Conservation (phyloP, 164 flowering plant genomes). For the Vitis rupestris region DNA sequence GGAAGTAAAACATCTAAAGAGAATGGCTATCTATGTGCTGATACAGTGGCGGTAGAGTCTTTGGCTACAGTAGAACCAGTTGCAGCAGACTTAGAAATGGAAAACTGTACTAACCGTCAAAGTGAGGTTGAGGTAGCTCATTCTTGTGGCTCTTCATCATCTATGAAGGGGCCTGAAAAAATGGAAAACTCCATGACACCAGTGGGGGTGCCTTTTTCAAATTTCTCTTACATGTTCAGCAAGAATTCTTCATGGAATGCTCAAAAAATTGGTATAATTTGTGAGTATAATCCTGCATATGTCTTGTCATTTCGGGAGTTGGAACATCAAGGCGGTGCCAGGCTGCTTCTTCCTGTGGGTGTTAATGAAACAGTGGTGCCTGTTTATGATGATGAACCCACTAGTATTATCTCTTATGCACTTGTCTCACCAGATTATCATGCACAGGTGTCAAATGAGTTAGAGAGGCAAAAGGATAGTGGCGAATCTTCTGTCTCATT, state of each 20-base stretch:
- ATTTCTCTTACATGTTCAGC: constrained; percentile 42
- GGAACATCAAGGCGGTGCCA: constrained; percentile 55
- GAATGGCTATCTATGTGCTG: constrained; percentile 25
- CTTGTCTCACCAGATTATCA: constrained; percentile 56
- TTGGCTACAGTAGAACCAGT: constrained; percentile 5
- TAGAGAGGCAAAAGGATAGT: constrained; percentile 47
- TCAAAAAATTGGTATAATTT: constrained; percentile 36
- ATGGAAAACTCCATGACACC: constrained; percentile 38
- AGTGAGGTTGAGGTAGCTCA: constrained; percentile 19
- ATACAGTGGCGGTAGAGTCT: constrained; percentile 23
- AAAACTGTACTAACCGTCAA: constrained; percentile 3
- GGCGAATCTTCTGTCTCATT: constrained; percentile 41
- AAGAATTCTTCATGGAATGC: constrained; percentile 31
- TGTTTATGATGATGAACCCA: constrained; percentile 86
- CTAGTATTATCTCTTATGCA: constrained; percentile 74
- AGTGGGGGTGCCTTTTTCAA: constrained; percentile 51
- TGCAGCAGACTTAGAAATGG: constrained; percentile 14
- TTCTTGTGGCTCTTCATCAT: constrained; percentile 21
- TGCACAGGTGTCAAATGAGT: constrained; percentile 51
- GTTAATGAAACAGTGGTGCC: constrained; percentile 71
- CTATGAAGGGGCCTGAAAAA: constrained; percentile 35
- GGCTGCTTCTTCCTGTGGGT: constrained; percentile 67
- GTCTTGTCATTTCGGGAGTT: constrained; percentile 53
- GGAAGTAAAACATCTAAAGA: constrained; percentile 30
- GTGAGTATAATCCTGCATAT: constrained; percentile 59